These are phyloP conservation scores for Hypoxylon sp. DNA, from an alignment of 2,329 filamentous ascomycete genomes.

Conservation along the genomic window DNA sequence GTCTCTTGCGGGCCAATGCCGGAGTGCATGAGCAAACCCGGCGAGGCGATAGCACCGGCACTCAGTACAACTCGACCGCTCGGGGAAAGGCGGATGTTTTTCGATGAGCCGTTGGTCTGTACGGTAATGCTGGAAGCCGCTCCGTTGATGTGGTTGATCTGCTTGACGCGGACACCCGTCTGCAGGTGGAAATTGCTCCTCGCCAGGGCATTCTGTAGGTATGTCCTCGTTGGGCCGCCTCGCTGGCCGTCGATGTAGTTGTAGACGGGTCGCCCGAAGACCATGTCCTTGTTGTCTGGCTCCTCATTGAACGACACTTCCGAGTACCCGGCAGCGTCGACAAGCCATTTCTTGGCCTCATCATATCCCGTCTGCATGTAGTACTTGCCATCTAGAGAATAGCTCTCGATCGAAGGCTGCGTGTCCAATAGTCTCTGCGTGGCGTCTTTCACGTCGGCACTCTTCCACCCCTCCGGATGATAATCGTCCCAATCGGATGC, in stretches of 20 bases:
- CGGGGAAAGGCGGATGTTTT: slow-evolving; percentile 43
- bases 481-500: slow-evolving; percentile 61
- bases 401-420: slow-evolving; percentile 54
- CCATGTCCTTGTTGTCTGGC: slow-evolving; percentile 55
- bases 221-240: slow-evolving; percentile 58
- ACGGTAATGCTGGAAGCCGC: slow-evolving; percentile 54
- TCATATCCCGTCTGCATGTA: slow-evolving; percentile 58
- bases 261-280: slow-evolving; percentile 58
- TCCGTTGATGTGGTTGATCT: slow-evolving; percentile 51
- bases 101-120: slow-evolving; percentile 43
- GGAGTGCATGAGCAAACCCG: slow-evolving; percentile 50
- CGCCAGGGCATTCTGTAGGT: slow-evolving; percentile 56
- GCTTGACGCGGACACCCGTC: slow-evolving; percentile 53
- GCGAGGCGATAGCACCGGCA: slow-evolving; percentile 47
- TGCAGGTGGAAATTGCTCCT: slow-evolving; percentile 54
- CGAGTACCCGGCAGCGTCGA: slow-evolving; percentile 55
- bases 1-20: slow-evolving; percentile 47
- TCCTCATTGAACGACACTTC: slow-evolving; percentile 57
- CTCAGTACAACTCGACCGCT: slow-evolving; percentile 47
- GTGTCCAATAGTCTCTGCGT: slow-evolving; percentile 53
- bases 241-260: slow-evolving; percentile 59
- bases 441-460: slow-evolving; percentile 55
- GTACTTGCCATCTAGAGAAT: slow-evolving; percentile 54
- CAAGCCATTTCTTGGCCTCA: slow-evolving; percentile 58
- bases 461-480: slow-evolving; percentile 60